Percentiles rank a stretch among this genome's conserved stretches.
phyloP scores from a whole-genome alignment of 352 stramenopile genomes.

The Phytophthora sansomeana region DNA sequence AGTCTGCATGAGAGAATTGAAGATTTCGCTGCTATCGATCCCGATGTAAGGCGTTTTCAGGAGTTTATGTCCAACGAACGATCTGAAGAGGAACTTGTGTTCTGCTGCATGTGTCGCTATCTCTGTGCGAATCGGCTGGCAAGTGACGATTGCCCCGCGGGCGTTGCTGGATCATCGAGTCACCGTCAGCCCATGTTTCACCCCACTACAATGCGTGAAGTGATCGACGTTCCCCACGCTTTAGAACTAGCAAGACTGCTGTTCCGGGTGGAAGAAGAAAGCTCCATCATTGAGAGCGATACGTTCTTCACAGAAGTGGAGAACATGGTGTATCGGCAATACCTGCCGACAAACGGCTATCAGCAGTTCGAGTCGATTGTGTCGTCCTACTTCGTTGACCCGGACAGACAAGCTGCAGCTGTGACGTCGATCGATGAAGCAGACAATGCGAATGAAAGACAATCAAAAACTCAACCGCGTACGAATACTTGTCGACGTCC shows the following conservation, averaged over 20 bases:
- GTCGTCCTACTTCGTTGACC: constrained; percentile 46
- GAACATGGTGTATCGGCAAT: constrained; percentile 64
- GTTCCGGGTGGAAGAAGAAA: constrained; percentile 66
- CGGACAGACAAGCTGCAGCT: constrained; percentile 17
- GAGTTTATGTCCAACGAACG: constrained; percentile 59
- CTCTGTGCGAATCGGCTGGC: constrained; percentile 32
- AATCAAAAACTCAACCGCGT: neutral
- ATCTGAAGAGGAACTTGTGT: constrained; percentile 64
- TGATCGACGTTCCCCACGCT: constrained; percentile 55
- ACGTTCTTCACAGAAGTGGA: constrained; percentile 51
- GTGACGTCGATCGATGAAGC: constrained; percentile 9
- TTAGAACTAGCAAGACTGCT: constrained; percentile 51
- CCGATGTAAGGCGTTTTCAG: constrained; percentile 69
- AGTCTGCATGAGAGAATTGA: constrained; percentile 44
- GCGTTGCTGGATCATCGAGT: constrained; percentile 13
- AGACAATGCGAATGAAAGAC: neutral
- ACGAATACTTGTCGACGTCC: constrained; percentile 23
- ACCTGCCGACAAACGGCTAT: constrained; percentile 58
- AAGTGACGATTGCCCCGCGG: constrained; percentile 22
- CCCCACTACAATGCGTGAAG: constrained; percentile 56
- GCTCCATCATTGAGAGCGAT: constrained; percentile 45
- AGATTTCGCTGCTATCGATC: constrained; percentile 49
- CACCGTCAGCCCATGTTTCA: constrained; percentile 62
- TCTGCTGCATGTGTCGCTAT: constrained; percentile 66
- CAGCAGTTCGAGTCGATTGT: constrained; percentile 65